A percentile compares a stretch with the other conserved stretches of the same genome.
These are phyloP conservation scores for Arthrobotrys megalospora DNA, from an alignment of 2,329 filamentous ascomycete species.

Conservation along the genomic window DNA sequence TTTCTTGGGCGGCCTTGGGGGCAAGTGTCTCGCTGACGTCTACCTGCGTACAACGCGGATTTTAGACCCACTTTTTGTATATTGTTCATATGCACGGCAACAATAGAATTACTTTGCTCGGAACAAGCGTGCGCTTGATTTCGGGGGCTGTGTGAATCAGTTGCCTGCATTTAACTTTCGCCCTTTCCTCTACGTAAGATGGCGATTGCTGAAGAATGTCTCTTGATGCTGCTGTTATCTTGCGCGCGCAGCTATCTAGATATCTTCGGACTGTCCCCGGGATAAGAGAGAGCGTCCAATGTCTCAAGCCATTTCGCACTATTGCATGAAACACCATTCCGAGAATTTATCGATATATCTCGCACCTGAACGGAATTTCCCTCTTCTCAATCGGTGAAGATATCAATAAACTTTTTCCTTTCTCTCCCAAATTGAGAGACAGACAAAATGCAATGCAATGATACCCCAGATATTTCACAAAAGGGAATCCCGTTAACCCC, in stretches of 20 bases:
- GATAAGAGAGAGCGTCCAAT: too few relatives aligned
- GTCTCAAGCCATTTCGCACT: not conserved
- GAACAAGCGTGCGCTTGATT: slow-evolving; percentile 15
- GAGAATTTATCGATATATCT: slow-evolving; percentile 2
- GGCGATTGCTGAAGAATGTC: too few relatives aligned
- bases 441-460: too few relatives aligned
- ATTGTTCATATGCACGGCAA: not conserved
- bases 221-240: not conserved
- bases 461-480: slow-evolving; percentile 3
- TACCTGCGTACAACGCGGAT: slow-evolving; percentile 11
- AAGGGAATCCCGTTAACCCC: not conserved
- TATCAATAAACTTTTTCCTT: not conserved
- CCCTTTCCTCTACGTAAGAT: not conserved
- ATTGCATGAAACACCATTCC: not conserved
- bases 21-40: slow-evolving; percentile 32
- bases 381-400: not conserved
- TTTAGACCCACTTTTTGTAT: slow-evolving; percentile 22
- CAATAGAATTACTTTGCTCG: too few relatives aligned
- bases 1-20: slow-evolving; percentile 22
- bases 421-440: not conserved
- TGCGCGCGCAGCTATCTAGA: not conserved
- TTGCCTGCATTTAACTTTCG: slow-evolving; percentile 9
- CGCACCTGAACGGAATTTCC: not conserved
- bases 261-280: not conserved
- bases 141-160: slow-evolving; percentile 18